Evolutionary conservation across 345 rosid species (phyloP).

Genomic region (Euphorbia pulcherrima): DNA sequence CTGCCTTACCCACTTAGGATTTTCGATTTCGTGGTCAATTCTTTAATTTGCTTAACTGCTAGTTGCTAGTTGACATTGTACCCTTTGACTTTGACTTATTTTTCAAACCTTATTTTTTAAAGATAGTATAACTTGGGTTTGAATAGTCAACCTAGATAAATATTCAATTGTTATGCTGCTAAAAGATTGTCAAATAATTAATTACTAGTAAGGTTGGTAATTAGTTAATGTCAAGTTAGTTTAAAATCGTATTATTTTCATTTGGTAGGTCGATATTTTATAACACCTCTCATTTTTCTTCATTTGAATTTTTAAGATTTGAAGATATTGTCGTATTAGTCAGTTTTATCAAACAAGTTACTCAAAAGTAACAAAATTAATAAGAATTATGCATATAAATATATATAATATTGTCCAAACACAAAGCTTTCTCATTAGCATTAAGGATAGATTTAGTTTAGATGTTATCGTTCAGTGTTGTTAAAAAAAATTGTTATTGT

Average conservation of each 20-base stretch:
- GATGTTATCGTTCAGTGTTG: no score
- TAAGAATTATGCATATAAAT: no score
- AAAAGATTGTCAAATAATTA: neutral
- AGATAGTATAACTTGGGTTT: conserved; percentile 12
- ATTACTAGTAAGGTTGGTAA: conserved; percentile 9
- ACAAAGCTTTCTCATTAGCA: no score
- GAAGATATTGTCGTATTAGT: neutral
- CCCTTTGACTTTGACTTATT: neutral
- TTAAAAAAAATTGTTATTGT: no score
- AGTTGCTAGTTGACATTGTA: conserved; percentile 4
- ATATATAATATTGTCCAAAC: no score
- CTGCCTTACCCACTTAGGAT: conserved; percentile 24
- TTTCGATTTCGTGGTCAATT: conserved; percentile 3
- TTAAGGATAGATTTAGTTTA: no score
- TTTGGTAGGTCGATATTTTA: neutral
- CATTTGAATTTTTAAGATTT: neutral
- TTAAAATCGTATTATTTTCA: neutral
- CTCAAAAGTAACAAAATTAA: no score
- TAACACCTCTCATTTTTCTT: neutral
- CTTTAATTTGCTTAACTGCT: neutral
- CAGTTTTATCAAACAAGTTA: no score
- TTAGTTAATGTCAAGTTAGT: neutral
- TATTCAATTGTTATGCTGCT: neutral
- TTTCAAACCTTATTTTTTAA: neutral
- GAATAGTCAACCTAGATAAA: conserved; percentile 6